phyloP scores from a whole-genome alignment of 1,139 yeast genomes.

The Zygosaccharomyces sapae region DNA sequence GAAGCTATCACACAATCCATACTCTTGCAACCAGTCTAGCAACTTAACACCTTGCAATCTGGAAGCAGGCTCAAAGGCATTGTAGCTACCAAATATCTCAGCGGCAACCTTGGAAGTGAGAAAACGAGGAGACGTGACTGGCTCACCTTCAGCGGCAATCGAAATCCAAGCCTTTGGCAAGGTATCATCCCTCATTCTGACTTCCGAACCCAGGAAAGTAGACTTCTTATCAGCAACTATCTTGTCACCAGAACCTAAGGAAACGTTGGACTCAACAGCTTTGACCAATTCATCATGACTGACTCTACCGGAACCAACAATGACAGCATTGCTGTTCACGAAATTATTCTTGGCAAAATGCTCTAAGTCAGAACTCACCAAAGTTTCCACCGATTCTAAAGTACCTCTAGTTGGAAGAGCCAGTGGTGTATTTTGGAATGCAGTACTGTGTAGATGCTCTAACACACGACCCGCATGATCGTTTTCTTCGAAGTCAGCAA shows the following conservation, averaged over 20 bases:
- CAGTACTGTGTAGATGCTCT: conserved; percentile 74
- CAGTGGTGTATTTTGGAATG: conserved; percentile 79
- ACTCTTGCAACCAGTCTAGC: conserved; percentile 66
- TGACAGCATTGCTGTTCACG: conserved; percentile 59
- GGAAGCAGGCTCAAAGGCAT: conserved; percentile 50
- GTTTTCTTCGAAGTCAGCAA: conserved; percentile 40
- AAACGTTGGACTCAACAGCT: conserved; percentile 50
- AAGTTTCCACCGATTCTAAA: conserved; percentile 52
- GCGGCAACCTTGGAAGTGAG: conserved; percentile 72
- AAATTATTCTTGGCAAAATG: conserved; percentile 55
- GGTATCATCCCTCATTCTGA: conserved; percentile 84
- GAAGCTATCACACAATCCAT: conserved; percentile 67
- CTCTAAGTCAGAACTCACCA: conserved; percentile 55
- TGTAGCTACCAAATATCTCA: conserved; percentile 60
- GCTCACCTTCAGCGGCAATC: conserved; percentile 71
- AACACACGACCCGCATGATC: conserved; percentile 45
- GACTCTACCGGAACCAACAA: conserved; percentile 71
- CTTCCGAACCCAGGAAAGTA: conserved; percentile 76
- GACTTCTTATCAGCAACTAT: conserved; percentile 43
- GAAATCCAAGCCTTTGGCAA: conserved; percentile 74
- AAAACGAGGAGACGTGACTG: conserved; percentile 57
- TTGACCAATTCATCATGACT: conserved; percentile 65
- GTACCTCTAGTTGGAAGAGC: conserved; percentile 75
- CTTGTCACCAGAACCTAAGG: conserved; percentile 51
- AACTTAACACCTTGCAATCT: conserved; percentile 80